Evolutionary conservation across 768 basidiomycete species (phyloP), one percentile per base, ranked within the genome.

Genomic region (Podaxis sp.): DNA sequence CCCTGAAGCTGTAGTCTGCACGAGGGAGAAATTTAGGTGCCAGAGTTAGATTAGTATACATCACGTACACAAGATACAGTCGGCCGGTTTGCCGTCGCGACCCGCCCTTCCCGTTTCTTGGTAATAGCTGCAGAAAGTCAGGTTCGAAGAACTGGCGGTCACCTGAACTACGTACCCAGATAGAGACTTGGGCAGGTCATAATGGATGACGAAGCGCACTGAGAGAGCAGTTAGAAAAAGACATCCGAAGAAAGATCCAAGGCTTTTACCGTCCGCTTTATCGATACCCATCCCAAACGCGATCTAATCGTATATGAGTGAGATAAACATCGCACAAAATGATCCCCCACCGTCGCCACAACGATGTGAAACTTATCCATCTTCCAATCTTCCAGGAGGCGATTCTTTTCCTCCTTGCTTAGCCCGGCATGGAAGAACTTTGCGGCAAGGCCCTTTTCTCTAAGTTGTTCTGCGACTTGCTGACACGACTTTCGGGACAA

Each of bases 221-320:
- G 62, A 33, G 8, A 46, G 48, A 58, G 44, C 49, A 64, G 54
- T 12, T 56, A 24, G 57, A 52, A 38, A 19, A 22, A 5, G 22
- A 46, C 52, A 40, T 61, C 8, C 13, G 2, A 15, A 30, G 33
- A 53, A 42, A 19, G 26, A 24, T 48, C 5, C 28, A 55, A 17
- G 39, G 36, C 38, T 56, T 77, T 65, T 72, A 90, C 90, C 90
- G 68, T 92, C 84, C 4, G 87, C 73, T 73, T 96, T 95, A 74
- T 96, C 93, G 55, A 96, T 93, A 0, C 96, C 96, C 95, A 99
- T 99, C 11, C 96, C 96, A 73, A 99, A 99, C 0, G 95, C 95
- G 66, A 95, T 87, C 94, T 95, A 69, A 38, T 17, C 2, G 22
- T 5, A 1, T 28, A 24, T 39, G 8, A 49, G 33, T n/a, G 4